These are phyloP conservation scores for Spathaspora girioi DNA, from an alignment of 805 yeast species.

Conservation along the genomic window DNA sequence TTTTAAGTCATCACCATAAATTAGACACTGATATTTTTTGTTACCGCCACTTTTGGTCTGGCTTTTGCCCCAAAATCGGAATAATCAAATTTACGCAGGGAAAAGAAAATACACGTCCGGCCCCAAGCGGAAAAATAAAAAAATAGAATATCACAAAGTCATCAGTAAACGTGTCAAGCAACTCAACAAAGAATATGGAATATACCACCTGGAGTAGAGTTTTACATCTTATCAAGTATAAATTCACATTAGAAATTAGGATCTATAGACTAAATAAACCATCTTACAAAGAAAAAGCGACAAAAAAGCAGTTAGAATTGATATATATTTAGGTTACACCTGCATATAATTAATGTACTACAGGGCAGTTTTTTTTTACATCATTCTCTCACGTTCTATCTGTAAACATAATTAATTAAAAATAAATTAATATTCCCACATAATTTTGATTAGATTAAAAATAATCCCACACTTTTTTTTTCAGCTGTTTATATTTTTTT, in stretches of 20 bases:
- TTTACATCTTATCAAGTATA: neutral
- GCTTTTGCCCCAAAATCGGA: neutral
- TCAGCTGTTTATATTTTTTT: neutral
- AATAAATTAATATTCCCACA: neutral
- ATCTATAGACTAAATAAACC: neutral
- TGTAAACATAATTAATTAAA: neutral
- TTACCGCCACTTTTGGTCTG: neutral
- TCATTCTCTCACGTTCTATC: neutral
- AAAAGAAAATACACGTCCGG: neutral
- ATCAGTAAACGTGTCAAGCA: neutral
- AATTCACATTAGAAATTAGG: neutral
- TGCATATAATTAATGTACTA: neutral
- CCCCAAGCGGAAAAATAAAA: neutral
- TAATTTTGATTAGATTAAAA: neutral
- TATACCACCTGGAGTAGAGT: neutral
- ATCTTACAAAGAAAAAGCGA: neutral
- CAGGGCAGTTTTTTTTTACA: neutral
- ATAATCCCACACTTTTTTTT: neutral
- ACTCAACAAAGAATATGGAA: neutral
- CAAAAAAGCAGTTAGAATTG: neutral
- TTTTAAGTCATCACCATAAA: neutral
- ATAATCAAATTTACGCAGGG: neutral
- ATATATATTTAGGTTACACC: neutral
- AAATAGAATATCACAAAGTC: neutral
- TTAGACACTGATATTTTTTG: neutral